Evolutionary conservation across 805 yeast species (phyloP).

Genomic region (Crinitomyces ghanaensis): DNA sequence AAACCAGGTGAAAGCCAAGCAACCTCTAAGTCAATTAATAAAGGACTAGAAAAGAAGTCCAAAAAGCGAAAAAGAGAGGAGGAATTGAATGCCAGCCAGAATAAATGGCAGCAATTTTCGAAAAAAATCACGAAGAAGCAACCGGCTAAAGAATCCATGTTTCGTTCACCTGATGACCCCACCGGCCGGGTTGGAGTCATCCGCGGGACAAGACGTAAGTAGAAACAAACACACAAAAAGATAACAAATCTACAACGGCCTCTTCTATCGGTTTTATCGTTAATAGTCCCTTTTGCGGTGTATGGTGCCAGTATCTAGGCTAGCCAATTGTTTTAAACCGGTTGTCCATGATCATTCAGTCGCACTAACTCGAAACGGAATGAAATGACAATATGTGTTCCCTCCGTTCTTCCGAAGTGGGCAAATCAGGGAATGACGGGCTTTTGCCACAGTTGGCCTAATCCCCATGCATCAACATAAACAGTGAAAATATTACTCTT

Average conservation of each 20-base stretch:
- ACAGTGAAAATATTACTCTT: no score
- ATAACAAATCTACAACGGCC: neutral
- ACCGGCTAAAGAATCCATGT: slow-evolving; percentile 15
- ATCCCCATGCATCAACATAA: no score
- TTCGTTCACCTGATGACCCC: slow-evolving; percentile 15
- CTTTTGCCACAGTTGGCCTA: no score
- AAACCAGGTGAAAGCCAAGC: slow-evolving; percentile 1
- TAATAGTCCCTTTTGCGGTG: no score
- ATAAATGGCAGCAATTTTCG: slow-evolving; percentile 22
- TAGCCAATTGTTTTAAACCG: no score
- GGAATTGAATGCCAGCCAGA: slow-evolving; percentile 11
- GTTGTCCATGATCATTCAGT: no score
- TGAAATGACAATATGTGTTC: no score
- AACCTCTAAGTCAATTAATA: neutral
- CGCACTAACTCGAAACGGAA: no score
- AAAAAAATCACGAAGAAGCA: slow-evolving; percentile 10
- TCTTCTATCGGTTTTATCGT: no score
- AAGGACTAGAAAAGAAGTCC: neutral
- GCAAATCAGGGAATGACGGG: no score
- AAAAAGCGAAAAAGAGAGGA: neutral
- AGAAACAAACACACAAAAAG: neutral
- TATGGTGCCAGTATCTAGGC: no score
- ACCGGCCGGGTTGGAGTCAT: slow-evolving; percentile 13
- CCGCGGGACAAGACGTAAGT: slow-evolving; percentile 9
- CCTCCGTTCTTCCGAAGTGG: no score